phyloP scores from a whole-genome alignment of 176 grass and related monocot genomes.

The Tillandsia fasciculata region DNA sequence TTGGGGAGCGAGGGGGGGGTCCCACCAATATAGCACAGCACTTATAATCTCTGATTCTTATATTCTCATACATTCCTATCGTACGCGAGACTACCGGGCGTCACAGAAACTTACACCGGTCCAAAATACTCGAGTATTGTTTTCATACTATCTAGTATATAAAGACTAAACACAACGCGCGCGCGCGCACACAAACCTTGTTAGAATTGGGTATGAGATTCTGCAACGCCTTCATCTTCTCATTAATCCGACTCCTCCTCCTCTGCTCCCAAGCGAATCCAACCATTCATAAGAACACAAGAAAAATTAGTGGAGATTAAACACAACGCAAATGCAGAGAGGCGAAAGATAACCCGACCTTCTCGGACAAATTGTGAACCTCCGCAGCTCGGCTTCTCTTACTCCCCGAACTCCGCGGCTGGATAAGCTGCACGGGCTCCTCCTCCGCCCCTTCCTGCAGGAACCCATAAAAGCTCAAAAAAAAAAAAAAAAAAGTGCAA shows the following conservation, averaged over 20 bases:
- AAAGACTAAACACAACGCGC: constrained; percentile 7
- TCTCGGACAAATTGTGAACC: constrained; percentile 98
- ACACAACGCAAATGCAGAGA: no score
- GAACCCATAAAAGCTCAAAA: not conserved
- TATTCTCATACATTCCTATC: no score
- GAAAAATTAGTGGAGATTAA: not conserved
- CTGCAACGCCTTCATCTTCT: constrained; percentile 98
- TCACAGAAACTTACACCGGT: no score
- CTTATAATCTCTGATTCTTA: no score
- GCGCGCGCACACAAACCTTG: no score
- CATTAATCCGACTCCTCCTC: constrained; percentile 91
- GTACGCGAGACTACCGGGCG: no score
- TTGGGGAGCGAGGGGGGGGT: no score
- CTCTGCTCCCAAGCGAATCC: constrained; percentile 28
- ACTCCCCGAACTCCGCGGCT: constrained; percentile 45
- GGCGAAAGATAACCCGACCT: constrained; percentile 30
- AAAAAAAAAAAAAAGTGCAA: not conserved
- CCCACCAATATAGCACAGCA: no score
- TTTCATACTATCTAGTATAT: no score
- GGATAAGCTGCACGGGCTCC: constrained; percentile 24
- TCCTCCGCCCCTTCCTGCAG: constrained; percentile 54
- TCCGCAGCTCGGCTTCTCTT: constrained; percentile 88
- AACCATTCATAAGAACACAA: not conserved
- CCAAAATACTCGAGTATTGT: no score
- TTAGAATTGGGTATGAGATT: constrained; percentile 92